Evolutionary conservation across 176 grass and related monocot species (phyloP).

Genomic region (Juncus inflexus): DNA sequence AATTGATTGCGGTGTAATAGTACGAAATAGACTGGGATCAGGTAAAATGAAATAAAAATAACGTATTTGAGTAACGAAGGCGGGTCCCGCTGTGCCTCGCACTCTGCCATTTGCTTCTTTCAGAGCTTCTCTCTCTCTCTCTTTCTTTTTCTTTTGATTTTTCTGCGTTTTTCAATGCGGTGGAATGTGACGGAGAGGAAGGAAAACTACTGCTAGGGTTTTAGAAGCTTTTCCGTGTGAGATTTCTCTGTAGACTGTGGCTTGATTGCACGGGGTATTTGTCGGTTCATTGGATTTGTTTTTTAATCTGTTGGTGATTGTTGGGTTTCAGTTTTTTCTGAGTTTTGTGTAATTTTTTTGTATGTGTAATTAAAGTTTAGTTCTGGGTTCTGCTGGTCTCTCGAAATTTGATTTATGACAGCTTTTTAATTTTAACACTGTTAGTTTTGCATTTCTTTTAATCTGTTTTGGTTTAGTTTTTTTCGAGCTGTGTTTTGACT

Average conservation of each 20-base stretch:
- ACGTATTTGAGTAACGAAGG: slow-evolving; percentile 17
- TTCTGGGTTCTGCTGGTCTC: no score
- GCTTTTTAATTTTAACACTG: no score
- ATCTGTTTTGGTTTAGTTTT: no score
- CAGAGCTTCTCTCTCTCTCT: slow-evolving; percentile 11
- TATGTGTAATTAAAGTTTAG: neutral
- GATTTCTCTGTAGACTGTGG: neutral
- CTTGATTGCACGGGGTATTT: slow-evolving; percentile 5
- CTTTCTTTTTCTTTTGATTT: neutral
- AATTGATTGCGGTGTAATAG: no score
- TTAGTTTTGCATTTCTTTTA: no score
- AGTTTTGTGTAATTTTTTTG: neutral
- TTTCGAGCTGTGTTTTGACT: no score
- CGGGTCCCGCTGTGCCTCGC: slow-evolving; percentile 1
- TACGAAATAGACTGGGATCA: neutral
- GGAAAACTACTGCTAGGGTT: neutral
- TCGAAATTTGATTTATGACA: no score
- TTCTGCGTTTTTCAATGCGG: neutral
- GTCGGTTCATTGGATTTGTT: slow-evolving; percentile 16
- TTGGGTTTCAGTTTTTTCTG: no score
- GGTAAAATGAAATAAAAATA: neutral
- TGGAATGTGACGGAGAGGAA: neutral
- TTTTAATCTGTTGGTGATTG: no score
- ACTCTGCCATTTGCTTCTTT: slow-evolving; percentile 10
- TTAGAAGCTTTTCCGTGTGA: neutral